These are phyloP conservation scores for Chlamydomonas schloesseri DNA, from an alignment of 139 green algal genomes.

Conservation along the genomic window DNA sequence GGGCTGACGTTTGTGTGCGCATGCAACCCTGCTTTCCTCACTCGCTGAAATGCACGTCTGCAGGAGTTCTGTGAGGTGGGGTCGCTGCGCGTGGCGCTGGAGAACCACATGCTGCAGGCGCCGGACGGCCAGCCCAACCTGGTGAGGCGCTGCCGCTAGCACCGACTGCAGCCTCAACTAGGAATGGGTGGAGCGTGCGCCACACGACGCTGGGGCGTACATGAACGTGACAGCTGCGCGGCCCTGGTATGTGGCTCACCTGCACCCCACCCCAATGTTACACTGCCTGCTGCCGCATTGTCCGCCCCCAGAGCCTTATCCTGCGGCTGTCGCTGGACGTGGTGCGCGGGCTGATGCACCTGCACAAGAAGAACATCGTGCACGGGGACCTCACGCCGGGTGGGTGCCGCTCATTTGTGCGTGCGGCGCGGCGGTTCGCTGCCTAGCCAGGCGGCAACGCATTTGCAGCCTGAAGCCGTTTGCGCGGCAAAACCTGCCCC, in stretches of 20 bases:
- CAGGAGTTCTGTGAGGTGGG: constrained; percentile 52
- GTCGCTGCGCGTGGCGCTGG: constrained; percentile 29
- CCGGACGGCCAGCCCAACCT: constrained; percentile 23
- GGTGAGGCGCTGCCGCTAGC: neutral
- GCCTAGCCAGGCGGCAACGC: neutral
- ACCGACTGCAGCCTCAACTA: too few species aligned
- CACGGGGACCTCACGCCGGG: constrained; percentile 57
- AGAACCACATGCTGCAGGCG: constrained; percentile 18
- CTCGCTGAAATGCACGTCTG: too few species aligned
- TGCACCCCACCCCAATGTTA: too few species aligned
- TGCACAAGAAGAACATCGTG: constrained; percentile 60
- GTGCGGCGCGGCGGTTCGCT: neutral
- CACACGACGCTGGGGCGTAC: too few species aligned
- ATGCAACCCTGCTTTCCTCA: neutral
- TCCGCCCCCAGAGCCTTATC: neutral
- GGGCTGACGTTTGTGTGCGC: too few species aligned
- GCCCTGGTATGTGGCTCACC: too few species aligned
- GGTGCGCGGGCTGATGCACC: constrained; percentile 48
- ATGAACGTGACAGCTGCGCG: too few species aligned
- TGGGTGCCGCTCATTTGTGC: neutral
- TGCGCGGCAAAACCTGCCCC: too few species aligned
- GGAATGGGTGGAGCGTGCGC: too few species aligned
- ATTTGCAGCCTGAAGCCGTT: too few species aligned
- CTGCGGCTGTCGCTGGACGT: constrained; percentile 50
- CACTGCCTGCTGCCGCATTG: too few species aligned